Evolutionary conservation across 2,329 filamentous ascomycete genomes (phyloP), one percentile per base, ranked within the genome.

Genomic region (Camillea tinctor): DNA sequence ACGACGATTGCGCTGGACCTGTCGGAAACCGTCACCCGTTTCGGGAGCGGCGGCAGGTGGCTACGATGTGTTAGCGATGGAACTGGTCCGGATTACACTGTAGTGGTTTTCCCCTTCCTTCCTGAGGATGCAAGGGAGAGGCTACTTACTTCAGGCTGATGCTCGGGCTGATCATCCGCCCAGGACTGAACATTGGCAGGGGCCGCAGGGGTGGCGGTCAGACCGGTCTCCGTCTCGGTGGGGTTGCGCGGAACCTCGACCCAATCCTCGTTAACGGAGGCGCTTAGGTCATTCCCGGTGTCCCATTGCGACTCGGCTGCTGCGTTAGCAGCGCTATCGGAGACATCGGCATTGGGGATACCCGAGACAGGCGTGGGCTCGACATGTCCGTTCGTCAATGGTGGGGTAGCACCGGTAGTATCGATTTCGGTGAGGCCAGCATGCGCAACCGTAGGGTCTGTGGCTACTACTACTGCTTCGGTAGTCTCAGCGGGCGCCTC

Each of bases 81-180:
- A 7, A 50, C 57, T 52, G 48, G 26, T 48, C 21, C n/a, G 26
- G 52, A n/a, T 17, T n/a, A 24, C 2, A 21, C 26, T 49, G 30
- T 5, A 49, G n/a, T 13, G 17, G 36, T 44, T 15, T n/a, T 17
- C n/a, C n/a, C n/a, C n/a, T n/a, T n/a, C n/a, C n/a, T n/a, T n/a
- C n/a, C n/a, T 6, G 26, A 30, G 23, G 52, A 52, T 40, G 22
- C 6, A 21, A 50, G 60, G 40, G 13, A 44, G 56, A 21, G 50
- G 49, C 23, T 22, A 70, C 78, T 67, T 72, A 84, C 80, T 71
- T 80, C 77, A 26, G 74, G 66, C 44, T 74, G 74, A 58, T 73
- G 75, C 61, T 87, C 85, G 19, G 89, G 85, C 68, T 90, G 85
- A 62, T 95, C 91, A 69, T 96, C 92, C 23, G 91, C 91, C 91